Percentiles rank a stretch among this genome's conserved stretches.
Conservation (phyloP, 169 alveolate genomes). For the Sarcocystis neurona region DNA sequence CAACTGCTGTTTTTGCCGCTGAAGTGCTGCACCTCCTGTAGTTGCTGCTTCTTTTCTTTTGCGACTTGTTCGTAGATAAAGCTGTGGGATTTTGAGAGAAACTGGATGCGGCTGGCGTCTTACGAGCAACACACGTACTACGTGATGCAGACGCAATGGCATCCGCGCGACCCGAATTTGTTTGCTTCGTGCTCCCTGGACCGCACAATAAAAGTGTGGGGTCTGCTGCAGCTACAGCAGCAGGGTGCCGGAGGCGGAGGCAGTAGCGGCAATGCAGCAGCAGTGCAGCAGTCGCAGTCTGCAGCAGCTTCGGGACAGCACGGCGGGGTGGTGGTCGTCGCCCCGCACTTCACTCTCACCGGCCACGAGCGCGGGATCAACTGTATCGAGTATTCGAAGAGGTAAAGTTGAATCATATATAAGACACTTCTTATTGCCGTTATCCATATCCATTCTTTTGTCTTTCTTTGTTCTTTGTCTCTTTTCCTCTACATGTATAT, state of each 20-base stretch:
- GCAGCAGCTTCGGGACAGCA: background rate
- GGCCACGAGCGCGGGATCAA: slow-evolving; percentile 99
- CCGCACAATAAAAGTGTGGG: slow-evolving; percentile 92
- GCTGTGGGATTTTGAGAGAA: slow-evolving; percentile 96
- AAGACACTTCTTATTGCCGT: background rate
- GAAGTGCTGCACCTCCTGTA: no score
- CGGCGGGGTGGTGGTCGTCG: slow-evolving; percentile 74
- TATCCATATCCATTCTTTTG: background rate
- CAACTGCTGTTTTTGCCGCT: no score
- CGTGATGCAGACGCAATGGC: slow-evolving; percentile 97
- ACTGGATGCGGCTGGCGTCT: slow-evolving; percentile 89
- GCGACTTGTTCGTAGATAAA: slow-evolving; percentile 73
- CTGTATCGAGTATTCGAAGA: slow-evolving; percentile 89
- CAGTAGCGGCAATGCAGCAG: no score
- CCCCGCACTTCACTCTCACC: slow-evolving; percentile 92
- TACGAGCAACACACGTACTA: slow-evolving; percentile 97
- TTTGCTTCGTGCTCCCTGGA: slow-evolving; percentile 84
- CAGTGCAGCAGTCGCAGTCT: background rate
- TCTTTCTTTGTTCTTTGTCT: background rate
- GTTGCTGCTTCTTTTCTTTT: no score
- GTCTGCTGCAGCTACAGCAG: slow-evolving; percentile 63
- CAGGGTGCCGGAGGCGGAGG: slow-evolving; percentile 13
- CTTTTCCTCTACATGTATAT: no score
- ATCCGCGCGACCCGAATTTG: slow-evolving; percentile 94
- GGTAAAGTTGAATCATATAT: no score